Conservation (phyloP, 306 rosid genomes). For the Macrotyloma uniflorum region DNA sequence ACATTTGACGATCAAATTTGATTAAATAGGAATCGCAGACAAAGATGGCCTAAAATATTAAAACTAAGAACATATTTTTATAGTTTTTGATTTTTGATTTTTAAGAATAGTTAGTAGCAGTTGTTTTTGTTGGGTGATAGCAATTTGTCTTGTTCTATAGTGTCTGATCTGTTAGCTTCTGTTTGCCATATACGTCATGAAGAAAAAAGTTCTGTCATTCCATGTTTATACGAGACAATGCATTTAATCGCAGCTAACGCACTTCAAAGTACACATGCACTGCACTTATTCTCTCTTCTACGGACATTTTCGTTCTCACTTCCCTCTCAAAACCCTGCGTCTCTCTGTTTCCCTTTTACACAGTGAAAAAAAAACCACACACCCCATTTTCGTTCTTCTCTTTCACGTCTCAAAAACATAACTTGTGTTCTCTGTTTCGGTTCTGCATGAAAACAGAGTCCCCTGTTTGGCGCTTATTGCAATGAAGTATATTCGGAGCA, state of each 20-base stretch:
- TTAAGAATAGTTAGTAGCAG: background rate
- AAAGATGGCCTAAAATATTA: no score
- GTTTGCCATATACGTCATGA: background rate
- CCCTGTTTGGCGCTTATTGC: constrained; percentile 21
- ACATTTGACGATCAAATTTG: no score
- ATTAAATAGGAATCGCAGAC: no score
- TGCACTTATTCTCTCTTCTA: constrained; percentile 23
- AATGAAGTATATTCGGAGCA: constrained; percentile 73
- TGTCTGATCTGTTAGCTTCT: background rate
- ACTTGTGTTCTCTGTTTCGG: background rate
- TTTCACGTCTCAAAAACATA: background rate
- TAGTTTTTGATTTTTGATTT: background rate
- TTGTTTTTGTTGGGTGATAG: background rate
- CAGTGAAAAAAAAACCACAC: background rate
- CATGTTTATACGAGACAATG: constrained; percentile 33
- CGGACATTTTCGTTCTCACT: constrained; percentile 29
- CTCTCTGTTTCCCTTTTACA: no score
- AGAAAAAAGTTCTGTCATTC: background rate
- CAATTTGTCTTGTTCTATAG: background rate
- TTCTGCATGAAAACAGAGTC: constrained; percentile 55
- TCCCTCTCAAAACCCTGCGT: background rate
- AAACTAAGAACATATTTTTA: no score
- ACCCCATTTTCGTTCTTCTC: background rate
- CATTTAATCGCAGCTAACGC: constrained; percentile 35
- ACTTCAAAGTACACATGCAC: constrained; percentile 18